Evolutionary conservation across 305 asterid species (phyloP).

Genomic region (Fraxinus nigra): DNA sequence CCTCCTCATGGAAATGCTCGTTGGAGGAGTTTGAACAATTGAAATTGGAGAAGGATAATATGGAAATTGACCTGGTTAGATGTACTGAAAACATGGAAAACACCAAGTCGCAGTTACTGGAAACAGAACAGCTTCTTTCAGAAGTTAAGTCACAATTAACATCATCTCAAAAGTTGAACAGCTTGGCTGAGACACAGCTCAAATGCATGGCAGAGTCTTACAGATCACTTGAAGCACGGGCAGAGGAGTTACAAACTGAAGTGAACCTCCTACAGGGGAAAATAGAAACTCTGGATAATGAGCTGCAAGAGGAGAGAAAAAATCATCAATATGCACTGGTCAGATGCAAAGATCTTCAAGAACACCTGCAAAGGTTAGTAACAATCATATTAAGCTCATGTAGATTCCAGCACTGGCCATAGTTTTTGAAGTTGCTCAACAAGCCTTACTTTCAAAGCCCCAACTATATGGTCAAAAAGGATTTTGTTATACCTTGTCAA

Average conservation of each 20-base stretch:
- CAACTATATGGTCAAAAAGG: not conserved
- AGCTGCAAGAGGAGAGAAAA: conserved; percentile 72
- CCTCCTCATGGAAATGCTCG: conserved; percentile 72
- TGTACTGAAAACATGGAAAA: conserved; percentile 57
- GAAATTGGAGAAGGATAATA: conserved; percentile 69
- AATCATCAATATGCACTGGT: conserved; percentile 51
- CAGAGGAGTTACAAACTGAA: conserved; percentile 72
- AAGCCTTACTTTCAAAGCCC: not conserved
- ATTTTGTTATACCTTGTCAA: not conserved
- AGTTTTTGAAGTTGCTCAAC: not conserved
- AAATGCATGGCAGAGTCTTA: conserved; percentile 98
- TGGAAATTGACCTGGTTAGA: conserved; percentile 59
- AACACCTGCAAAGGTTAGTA: conserved; percentile 65
- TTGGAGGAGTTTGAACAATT: conserved; percentile 83
- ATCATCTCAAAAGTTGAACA: conserved; percentile 70
- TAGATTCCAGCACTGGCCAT: conserved; percentile 5
- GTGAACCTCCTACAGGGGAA: conserved; percentile 59
- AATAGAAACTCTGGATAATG: conserved; percentile 55
- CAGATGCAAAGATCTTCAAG: conserved; percentile 77
- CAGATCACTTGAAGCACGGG: conserved; percentile 74
- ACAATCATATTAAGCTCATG: not conserved
- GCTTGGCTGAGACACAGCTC: conserved; percentile 95
- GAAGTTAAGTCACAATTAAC: conserved; percentile 73
- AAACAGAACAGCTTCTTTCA: conserved; percentile 65
- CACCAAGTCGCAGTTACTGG: conserved; percentile 63